Conservation (phyloP, 2,329 filamentous ascomycete species). For the Ceratocystis smalleyi region DNA sequence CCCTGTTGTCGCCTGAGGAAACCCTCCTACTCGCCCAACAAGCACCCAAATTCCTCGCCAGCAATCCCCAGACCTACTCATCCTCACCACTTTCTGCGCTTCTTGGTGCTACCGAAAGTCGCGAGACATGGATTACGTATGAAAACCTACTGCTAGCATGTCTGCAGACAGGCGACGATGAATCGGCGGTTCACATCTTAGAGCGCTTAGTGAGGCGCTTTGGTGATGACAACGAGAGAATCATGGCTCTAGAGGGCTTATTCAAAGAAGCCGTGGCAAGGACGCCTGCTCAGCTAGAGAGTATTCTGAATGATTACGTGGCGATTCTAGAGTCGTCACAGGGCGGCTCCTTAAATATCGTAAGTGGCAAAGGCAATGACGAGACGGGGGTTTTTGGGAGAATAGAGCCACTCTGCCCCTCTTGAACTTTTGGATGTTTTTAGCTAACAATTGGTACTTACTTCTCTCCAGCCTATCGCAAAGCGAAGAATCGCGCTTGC, state of each 20-base stretch:
- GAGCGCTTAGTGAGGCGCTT: constrained; percentile 66
- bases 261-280: constrained; percentile 69
- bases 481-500: constrained; percentile 75
- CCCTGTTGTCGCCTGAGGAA: constrained; percentile 39
- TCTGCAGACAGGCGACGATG: constrained; percentile 69
- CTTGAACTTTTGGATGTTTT: constrained; percentile 16
- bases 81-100: constrained; percentile 39
- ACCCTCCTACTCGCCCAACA: constrained; percentile 45
- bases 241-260: constrained; percentile 69
- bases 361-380: constrained; percentile 29
- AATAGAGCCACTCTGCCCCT: constrained; percentile 4
- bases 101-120: constrained; percentile 47
- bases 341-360: constrained; percentile 63
- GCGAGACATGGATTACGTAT: constrained; percentile 70
- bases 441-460: constrained; percentile 20
- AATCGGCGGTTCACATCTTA: constrained; percentile 59
- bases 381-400: background rate
- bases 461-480: constrained; percentile 49
- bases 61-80: constrained; percentile 38
- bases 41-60: constrained; percentile 41
- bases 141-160: constrained; percentile 79
- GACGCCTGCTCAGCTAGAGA: constrained; percentile 47
- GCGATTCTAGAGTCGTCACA: constrained; percentile 38
- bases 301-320: constrained; percentile 63
- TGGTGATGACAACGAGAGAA: constrained; percentile 65